Base-by-base conservation (phyloP, 345 rosid species). In the Salix brachista region DNA sequence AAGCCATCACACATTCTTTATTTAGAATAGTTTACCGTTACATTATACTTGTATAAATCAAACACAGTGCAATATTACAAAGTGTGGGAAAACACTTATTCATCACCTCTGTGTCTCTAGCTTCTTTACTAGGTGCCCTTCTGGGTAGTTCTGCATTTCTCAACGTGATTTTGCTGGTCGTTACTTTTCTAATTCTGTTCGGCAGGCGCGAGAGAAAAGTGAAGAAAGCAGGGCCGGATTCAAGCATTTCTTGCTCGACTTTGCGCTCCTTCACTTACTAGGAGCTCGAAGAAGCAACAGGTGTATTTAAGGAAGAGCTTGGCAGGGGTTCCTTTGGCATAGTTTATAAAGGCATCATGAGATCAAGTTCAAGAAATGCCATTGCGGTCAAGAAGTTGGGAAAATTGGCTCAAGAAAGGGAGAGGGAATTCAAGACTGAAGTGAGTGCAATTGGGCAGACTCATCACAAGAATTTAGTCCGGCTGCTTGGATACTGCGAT, bases 241-340 rank as follows among this genome's bases (percentile, higher is more conserved):
- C 74, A 8, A 36, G 52, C 42, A 13, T 8, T 46, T 72, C 39
- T 6, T 74, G 58, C 46, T 28, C 83, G 21, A 77, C 77, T 73
- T 6, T 83, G 79, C 74, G 30, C 60, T 56, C 12, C 61, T 80
- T 83, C 58, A 44, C 71, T 71, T 41, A 77, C 74, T 10, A 23
- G 70, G 83, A 83, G 30, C 78, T 83, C 1, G 30, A 37, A 58
- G 74, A 77, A 19, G 83, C 79, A 25, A 83, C 84, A n/a, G 58
- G 70, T 28, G 69, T 78, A 34, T 84, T 84, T 69, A 67, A 25
- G 74, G 82, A 84, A 70, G 77, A 81, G 70, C 14, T 84, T 1
- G 86, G 86, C 19, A 80, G 80, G 66, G 86, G 86, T 30, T 78
- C 86, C 70, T 79, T 77, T 41, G 86, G 83, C 18, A 67, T 76